phyloP scores from a whole-genome alignment of 2,329 filamentous ascomycete genomes.

The Neopestalotiopsis sp. region DNA sequence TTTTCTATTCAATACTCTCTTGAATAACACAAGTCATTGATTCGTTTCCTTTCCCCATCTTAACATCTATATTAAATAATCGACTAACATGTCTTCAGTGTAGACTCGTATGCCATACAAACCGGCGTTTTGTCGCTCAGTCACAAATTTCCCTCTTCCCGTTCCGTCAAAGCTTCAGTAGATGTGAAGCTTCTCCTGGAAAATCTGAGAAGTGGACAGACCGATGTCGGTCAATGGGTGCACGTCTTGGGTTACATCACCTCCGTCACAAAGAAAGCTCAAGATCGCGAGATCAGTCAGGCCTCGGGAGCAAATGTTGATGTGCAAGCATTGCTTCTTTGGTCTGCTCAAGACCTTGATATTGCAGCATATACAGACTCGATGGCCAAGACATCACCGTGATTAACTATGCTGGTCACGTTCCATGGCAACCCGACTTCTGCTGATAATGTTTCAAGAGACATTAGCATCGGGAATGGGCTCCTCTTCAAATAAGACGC shows the following conservation, averaged over 20 bases:
- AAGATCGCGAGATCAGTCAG: not conserved
- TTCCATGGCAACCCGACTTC: not conserved
- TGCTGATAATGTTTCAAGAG: not conserved
- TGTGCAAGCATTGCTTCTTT: conserved; percentile 72
- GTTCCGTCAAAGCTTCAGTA: conserved; percentile 60
- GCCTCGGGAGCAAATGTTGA: conserved; percentile 33
- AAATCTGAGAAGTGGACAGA: conserved; percentile 64
- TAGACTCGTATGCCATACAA: conserved; percentile 54
- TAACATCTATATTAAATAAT: too few relatives aligned
- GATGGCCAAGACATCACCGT: conserved; percentile 34
- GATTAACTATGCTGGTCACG: not conserved
- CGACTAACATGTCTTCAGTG: conserved; percentile 44
- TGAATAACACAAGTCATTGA: too few relatives aligned
- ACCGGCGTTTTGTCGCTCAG: conserved; percentile 70
- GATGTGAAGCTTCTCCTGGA: conserved; percentile 75
- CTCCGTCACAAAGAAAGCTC: conserved; percentile 22
- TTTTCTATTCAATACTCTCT: not conserved
- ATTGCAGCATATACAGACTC: conserved; percentile 73
- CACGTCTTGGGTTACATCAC: conserved; percentile 85
- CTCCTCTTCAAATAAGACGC: not conserved
- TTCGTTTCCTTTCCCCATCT: too few relatives aligned
- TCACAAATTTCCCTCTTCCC: conserved; percentile 63
- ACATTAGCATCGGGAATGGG: not conserved
- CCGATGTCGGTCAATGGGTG: conserved; percentile 81
- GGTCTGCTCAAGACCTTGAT: conserved; percentile 76